Evolutionary conservation across 441 rosid genomes (phyloP), one percentile per base, ranked within the genome.

Genomic region (Metrosideros polymorpha): DNA sequence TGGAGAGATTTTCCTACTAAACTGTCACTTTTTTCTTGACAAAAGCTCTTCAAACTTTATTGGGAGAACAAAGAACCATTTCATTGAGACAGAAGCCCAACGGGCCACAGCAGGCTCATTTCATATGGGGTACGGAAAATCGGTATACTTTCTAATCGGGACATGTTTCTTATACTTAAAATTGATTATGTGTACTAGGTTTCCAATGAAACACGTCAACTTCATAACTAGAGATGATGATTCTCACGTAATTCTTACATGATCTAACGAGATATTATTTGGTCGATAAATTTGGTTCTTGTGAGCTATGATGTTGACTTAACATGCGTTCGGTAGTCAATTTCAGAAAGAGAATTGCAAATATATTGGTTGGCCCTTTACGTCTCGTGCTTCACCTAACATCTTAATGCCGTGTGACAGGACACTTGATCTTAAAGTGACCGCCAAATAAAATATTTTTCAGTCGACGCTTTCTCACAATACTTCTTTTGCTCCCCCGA

Each of bases 401-500:
- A 13, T 53, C 25, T 53, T 57, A 0, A n/a, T n/a, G 2, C 3
- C 1, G 32, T 13, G 3, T 2, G 18, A 6, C 30, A 57, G 18
- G 15, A 57, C 63, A 57, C n/a, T 57, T 57, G 17, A 57, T 59
- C 32, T 18, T 59, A 29, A 59, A 59, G 10, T 13, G 0, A 29
- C 19, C 71, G 29, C 39, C 71, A 59, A 29, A 7, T 19, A 59
- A 15, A 14, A 13, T 7, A 13, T 59, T 29, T 7, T 7, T 10
- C 14, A 59, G 29, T 29, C 29, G 0, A 2, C 35, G 7, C 14
- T 14, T 15, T 0, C 71, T 59, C 19, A 15, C 66, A 7, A 0
- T 9, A 59, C 19, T 14, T 14, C 19, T 29, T 14, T 3, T n/a
- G n/a, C n/a, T n/a, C 7, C 22, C 71, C 32, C 5, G 0, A 59